Evolutionary conservation across 2,329 filamentous ascomycete genomes (phyloP).

Genomic region (Trichothecium sympodiale): DNA sequence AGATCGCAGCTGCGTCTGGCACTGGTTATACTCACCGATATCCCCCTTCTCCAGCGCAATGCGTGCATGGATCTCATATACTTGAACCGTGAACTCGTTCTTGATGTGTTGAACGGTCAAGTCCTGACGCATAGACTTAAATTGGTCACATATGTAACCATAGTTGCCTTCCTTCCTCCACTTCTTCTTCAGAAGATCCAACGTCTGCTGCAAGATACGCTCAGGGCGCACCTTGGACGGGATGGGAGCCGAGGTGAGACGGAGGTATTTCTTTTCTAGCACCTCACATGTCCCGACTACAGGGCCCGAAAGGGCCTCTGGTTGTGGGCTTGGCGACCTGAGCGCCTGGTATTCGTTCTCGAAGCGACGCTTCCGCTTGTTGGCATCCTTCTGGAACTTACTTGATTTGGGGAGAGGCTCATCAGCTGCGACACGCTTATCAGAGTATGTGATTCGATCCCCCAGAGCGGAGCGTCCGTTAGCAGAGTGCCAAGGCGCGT

Average conservation of each 20-base stretch:
- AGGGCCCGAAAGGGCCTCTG: slow-evolving; percentile 51
- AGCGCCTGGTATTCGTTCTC: slow-evolving; percentile 53
- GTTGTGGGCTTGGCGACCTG: slow-evolving; percentile 44
- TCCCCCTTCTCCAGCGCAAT: slow-evolving; percentile 98
- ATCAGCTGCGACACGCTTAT: slow-evolving; percentile 31
- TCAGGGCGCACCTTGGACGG: slow-evolving; percentile 82
- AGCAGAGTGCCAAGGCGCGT: slow-evolving; percentile 66
- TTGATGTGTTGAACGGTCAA: slow-evolving; percentile 95
- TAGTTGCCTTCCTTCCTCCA: slow-evolving; percentile 94
- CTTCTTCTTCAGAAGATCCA: slow-evolving; percentile 85
- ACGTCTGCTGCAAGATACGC: slow-evolving; percentile 64
- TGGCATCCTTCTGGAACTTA: slow-evolving; percentile 89
- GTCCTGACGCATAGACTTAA: slow-evolving; percentile 97
- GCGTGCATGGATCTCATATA: slow-evolving; percentile 94
- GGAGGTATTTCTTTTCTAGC: slow-evolving; percentile 90
- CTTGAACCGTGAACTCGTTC: slow-evolving; percentile 89
- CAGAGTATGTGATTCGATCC: slow-evolving; percentile 54
- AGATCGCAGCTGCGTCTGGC: slow-evolving; percentile 91
- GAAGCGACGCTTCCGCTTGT: slow-evolving; percentile 83
- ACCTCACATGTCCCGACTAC: slow-evolving; percentile 75
- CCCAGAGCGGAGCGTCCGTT: slow-evolving; percentile 50
- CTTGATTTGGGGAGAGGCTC: slow-evolving; percentile 45
- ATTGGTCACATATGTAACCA: slow-evolving; percentile 96
- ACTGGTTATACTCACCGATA: slow-evolving; percentile 99
- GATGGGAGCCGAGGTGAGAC: slow-evolving; percentile 81